These are phyloP conservation scores for Solanum paucissectum DNA, from an alignment of 257 asterid genomes.

Conservation along the genomic window DNA sequence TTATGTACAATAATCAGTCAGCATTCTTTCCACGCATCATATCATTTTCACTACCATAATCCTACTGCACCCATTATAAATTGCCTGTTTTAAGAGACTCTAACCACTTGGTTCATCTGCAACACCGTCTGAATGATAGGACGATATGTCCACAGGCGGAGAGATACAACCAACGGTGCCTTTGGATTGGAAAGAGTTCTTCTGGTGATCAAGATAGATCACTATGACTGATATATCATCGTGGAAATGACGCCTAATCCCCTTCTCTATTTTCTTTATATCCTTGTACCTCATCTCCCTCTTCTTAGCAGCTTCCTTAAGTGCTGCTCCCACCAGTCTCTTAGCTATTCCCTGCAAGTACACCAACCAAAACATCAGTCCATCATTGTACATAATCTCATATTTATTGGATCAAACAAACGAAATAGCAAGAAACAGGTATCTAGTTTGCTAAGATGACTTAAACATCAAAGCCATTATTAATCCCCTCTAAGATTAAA, in stretches of 20 bases:
- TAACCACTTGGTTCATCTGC: constrained; percentile 1
- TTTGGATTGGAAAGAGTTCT: background rate
- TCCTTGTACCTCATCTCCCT: background rate
- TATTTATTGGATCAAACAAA: background rate
- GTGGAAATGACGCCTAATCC: constrained; percentile 1
- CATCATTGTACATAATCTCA: background rate
- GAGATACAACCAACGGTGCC: background rate
- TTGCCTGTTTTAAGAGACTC: background rate
- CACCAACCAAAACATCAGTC: background rate
- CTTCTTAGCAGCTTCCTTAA: background rate
- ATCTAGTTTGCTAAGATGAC: background rate
- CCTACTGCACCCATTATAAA: background rate
- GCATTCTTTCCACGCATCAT: background rate
- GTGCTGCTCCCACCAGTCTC: background rate
- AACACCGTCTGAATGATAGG: background rate
- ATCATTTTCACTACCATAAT: background rate
- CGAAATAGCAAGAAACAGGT: background rate
- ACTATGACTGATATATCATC: background rate
- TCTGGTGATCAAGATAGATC: background rate
- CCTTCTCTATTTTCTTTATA: background rate
- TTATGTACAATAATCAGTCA: background rate
- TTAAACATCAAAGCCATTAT: background rate
- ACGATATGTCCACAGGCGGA: background rate
- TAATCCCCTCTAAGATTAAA: background rate
- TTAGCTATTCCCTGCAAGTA: constrained; percentile 1